Percentiles rank a stretch among this genome's conserved stretches.
Evolutionary conservation across 495 filamentous ascomycete species (phyloP).

Genomic region (Sordaria brevicollis): DNA sequence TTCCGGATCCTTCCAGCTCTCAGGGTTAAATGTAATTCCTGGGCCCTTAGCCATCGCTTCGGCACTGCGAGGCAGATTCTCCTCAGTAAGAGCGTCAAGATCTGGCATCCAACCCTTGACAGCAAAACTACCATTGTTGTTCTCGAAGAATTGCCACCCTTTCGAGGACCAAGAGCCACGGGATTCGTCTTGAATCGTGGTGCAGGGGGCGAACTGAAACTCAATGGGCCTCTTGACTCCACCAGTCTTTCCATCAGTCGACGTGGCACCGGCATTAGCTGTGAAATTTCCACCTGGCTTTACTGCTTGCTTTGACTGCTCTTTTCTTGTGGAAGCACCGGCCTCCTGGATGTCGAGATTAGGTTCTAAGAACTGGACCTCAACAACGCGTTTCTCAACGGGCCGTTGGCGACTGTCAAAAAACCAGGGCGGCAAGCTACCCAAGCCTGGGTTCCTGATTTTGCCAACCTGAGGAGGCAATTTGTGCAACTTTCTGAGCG

Average conservation of each 20-base stretch:
- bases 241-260: neutral
- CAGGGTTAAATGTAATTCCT: conserved; percentile 5
- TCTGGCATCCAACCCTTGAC: conserved; percentile 23
- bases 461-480: conserved; percentile 13
- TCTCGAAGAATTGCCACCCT: conserved; percentile 16
- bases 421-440: conserved; percentile 18
- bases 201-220: conserved; percentile 8
- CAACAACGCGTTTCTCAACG: neutral
- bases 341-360: conserved; percentile 16
- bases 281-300: neutral
- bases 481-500: conserved; percentile 10
- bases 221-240: neutral
- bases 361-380: conserved; percentile 15
- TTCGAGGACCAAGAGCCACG: conserved; percentile 13
- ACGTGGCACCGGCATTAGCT: neutral
- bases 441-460: conserved; percentile 19
- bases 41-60: conserved; percentile 21
- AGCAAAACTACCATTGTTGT: conserved; percentile 19
- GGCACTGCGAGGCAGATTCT: conserved; percentile 24
- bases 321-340: neutral
- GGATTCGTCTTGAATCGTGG: conserved; percentile 3
- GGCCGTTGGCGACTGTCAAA: neutral
- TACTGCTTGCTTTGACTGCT: neutral
- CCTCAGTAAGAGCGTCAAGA: conserved; percentile 14
- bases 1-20: conserved; percentile 23